Evolutionary conservation across 2,329 filamentous ascomycete species (phyloP), one percentile per base, ranked within the genome.

Genomic region (Epichloe coenophiala): DNA sequence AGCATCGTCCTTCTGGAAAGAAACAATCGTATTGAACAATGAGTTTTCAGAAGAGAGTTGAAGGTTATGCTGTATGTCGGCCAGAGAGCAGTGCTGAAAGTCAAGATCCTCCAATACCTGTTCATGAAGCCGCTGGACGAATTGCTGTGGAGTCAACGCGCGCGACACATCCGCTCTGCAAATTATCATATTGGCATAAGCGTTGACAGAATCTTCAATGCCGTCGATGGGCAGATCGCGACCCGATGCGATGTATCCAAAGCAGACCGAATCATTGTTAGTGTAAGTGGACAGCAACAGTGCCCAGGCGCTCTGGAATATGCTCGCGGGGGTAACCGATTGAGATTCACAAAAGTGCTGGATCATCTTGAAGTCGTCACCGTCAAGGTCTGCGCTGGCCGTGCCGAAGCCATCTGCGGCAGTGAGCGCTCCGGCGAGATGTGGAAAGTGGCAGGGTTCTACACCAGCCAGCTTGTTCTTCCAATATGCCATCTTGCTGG

Each of bases 31-130:
- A 50, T 67, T 66, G 53, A 67, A 67, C 9, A 66, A n/a, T 12
- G 41, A 42, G 17, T 3, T 48, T 40, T 9, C 50, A 42, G 2
- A 49, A 51, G 2, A 52, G 58, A 6, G 54, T 46, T 1, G 55
- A 4, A 66, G 49, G 11, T 59, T 59, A 39, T 63, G 63, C 51
- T 74, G 71, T 13, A 75, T 71, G 43, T 69, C 67, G 3, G 71
- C 71, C 17, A 74, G 61, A 2, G 75, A 76, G 55, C 72, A 73
- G 51, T 65, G 69, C 53, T 77, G 75, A 54, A 68, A 1, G 67
- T 63, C 52, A 77, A 64, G 41, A 69, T 69, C 42, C 64, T 60
- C 19, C 12, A 73, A 65, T 12, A 73, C 71, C 50, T 75, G 68
- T 11, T 62, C 61, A 40, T 76, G 74, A 1, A 75, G 1, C 58